Evolutionary conservation across 2,329 filamentous ascomycete genomes (phyloP).

Genomic region (Colletotrichum sp.): DNA sequence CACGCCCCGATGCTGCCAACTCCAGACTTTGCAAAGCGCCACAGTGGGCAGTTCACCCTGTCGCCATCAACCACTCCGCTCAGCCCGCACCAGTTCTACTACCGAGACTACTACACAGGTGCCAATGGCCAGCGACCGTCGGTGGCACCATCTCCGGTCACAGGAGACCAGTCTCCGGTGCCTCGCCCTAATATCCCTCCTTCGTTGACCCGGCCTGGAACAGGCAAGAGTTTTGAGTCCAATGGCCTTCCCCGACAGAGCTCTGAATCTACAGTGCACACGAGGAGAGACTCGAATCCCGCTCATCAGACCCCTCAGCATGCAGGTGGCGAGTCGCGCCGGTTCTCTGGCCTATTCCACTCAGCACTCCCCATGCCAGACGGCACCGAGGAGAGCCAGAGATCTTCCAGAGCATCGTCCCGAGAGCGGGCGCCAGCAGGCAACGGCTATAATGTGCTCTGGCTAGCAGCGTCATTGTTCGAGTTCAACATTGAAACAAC

Average conservation of each 20-base stretch:
- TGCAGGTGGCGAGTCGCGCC: slow-evolving; percentile 49
- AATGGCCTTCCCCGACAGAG: slow-evolving; percentile 54
- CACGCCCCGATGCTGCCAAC: slow-evolving; percentile 66
- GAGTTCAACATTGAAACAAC: slow-evolving; percentile 96
- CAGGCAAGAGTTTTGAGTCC: slow-evolving; percentile 65
- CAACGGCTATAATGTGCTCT: slow-evolving; percentile 76
- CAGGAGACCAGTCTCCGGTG: slow-evolving; percentile 55
- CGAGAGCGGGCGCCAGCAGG: slow-evolving; percentile 58
- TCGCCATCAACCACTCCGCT: slow-evolving; percentile 57
- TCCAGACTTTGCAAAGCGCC: slow-evolving; percentile 68
- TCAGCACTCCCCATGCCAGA: slow-evolving; percentile 86
- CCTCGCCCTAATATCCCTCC: slow-evolving; percentile 38
- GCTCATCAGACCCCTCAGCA: slow-evolving; percentile 54
- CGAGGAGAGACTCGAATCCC: slow-evolving; percentile 59
- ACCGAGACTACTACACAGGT: slow-evolving; percentile 58
- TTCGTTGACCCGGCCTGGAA: slow-evolving; percentile 57
- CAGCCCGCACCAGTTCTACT: slow-evolving; percentile 60
- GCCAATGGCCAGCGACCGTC: slow-evolving; percentile 37
- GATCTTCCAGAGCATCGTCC: slow-evolving; percentile 64
- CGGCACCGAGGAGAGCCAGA: slow-evolving; percentile 55
- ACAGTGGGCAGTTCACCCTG: slow-evolving; percentile 70
- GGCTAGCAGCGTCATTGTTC: slow-evolving; percentile 91
- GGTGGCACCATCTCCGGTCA: slow-evolving; percentile 52
- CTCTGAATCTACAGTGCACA: slow-evolving; percentile 51
- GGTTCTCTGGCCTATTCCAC: slow-evolving; percentile 81